Percentiles rank a stretch among this genome's conserved stretches.
Evolutionary conservation across 75 land plant species (phyloP).

Genomic region (Picea sitchensis): DNA sequence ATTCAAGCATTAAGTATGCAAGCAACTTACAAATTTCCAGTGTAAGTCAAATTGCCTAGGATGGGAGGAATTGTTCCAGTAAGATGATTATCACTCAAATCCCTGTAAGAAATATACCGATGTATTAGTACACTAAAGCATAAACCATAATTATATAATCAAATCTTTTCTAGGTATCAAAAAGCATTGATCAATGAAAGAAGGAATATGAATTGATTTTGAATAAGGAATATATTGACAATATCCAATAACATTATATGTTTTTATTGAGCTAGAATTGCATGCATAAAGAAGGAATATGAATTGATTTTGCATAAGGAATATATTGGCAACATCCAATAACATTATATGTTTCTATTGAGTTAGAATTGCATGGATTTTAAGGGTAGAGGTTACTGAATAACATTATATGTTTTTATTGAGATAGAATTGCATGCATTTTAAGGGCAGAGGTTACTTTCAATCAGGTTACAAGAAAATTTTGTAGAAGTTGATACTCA

Average conservation of each 20-base stretch:
- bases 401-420: no score
- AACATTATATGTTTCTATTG: not conserved
- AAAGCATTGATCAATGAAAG: not conserved
- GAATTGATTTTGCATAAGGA: no score
- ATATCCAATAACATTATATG: no score
- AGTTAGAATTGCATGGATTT: no score
- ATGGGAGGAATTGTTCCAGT: conserved; percentile 85
- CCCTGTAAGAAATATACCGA: conserved; percentile 36
- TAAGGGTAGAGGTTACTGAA: no score
- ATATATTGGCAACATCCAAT: not conserved
- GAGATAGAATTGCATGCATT: not conserved
- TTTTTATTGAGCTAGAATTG: no score
- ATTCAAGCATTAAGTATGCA: not conserved
- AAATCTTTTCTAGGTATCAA: not conserved
- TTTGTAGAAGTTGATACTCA: not conserved
- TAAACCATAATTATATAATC: not conserved
- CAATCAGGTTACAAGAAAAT: not conserved
- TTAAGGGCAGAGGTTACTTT: not conserved
- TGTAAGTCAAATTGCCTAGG: conserved; percentile 77
- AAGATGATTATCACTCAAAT: conserved; percentile 79
- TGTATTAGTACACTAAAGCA: not conserved
- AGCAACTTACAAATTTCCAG: conserved; percentile 74
- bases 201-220: not conserved
- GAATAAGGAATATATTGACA: not conserved
- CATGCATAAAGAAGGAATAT: no score